These are phyloP conservation scores for Syncephalastrum sp. DNA, from an alignment of 371 early-diverging fungal genomes.

Conservation along the genomic window DNA sequence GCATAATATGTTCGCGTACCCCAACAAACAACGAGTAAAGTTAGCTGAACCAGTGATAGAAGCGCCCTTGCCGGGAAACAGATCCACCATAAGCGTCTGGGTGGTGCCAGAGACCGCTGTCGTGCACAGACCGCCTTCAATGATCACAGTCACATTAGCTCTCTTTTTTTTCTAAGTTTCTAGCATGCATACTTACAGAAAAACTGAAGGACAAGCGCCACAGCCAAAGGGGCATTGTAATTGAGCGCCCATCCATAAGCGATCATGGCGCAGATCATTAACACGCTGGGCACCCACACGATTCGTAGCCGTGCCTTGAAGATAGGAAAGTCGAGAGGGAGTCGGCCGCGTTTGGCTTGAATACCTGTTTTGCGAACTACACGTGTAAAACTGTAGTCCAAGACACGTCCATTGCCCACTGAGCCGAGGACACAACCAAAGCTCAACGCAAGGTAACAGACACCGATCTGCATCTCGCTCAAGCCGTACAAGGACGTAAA, in stretches of 20 bases:
- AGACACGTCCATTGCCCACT: constrained; percentile 6
- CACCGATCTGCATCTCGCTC: constrained; percentile 16
- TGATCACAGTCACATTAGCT: not conserved
- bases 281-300: constrained; percentile 9
- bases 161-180: not conserved
- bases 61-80: constrained; percentile 39
- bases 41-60: constrained; percentile 40
- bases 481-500: constrained; percentile 13
- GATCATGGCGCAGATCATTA: constrained; percentile 9
- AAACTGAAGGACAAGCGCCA: constrained; percentile 17
- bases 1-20: constrained; percentile 15
- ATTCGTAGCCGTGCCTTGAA: constrained; percentile 11
- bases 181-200: constrained; percentile 10
- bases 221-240: constrained; percentile 10
- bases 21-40: constrained; percentile 31
- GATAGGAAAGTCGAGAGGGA: constrained; percentile 21
- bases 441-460: constrained; percentile 17
- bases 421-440: constrained; percentile 13
- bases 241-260: constrained; percentile 20
- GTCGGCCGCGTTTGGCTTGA: not conserved
- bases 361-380: not conserved
- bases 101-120: constrained; percentile 5
- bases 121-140: constrained; percentile 6
- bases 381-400: constrained; percentile 12
- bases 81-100: constrained; percentile 32